Base-by-base conservation (phyloP, 202 grass and related monocot species). In the Carex sylvatica region DNA sequence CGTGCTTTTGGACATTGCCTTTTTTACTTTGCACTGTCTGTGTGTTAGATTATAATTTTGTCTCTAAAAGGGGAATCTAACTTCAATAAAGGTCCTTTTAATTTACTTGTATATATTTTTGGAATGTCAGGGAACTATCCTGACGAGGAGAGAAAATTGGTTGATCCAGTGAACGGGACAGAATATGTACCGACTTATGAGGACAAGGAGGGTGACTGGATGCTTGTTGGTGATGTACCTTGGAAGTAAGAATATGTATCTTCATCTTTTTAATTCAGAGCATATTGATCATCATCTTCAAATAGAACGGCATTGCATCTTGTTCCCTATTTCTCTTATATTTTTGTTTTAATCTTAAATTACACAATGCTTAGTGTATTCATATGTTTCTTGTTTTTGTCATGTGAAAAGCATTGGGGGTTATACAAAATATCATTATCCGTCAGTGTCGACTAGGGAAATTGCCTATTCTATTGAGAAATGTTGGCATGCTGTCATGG, bases 161-260 rank as follows among this genome's bases (percentile, higher is more conserved):
- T 95, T 36, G 92, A 98, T 87, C 79, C 89, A 35, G 84, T 88
- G 79, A 95, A 86, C 4, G 92, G 92, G 20, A 88, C 87, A 63
- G 92, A 98, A 88, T 98, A 95, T 47, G 91, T 95, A 80, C 91
- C 91, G 18, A 95, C 96, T 77, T 99, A 99, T 62, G 91, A 99
- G 91, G 96, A 99, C 84, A 99, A 87, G 80, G 96, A 99, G 56
- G 96, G 96, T 18, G 96, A 99, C 84, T 99, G 91, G 96, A 99
- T 99, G 96, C 96, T 99, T 54, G 89, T 95, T 44, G 96, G 96
- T 6, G 96, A 99, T 84, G 96, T 93, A 47, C 96, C 96, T 3
- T 99, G 93, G 93, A 99, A 95, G 96, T 99, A 88, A 89, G 83
- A 68, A 46, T 16, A 23, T 54, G 35, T 40, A 40, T 18, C n/a